Base-by-base conservation (phyloP, 345 rosid species). In the Camelina hispida region DNA sequence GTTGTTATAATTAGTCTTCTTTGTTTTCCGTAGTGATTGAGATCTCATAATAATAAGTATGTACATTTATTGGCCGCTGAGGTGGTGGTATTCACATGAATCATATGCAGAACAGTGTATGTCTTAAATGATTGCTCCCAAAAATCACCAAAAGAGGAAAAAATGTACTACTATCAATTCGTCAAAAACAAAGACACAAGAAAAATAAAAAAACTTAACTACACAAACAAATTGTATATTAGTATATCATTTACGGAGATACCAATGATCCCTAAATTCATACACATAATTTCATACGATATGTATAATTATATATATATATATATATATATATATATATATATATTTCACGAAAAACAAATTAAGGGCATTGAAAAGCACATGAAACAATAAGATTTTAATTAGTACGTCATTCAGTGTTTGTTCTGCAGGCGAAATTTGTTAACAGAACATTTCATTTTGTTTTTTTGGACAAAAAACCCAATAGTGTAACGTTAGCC, bases 61-160 rank as follows among this genome's bases (percentile, higher is more conserved):
- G 3, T 15, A 43, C 32, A 51, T 35, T 48, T 71, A 35, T 35
- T 62, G 62, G 30, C 28, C 47, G 55, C 64, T 64, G 64, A 30
- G 22, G 28, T 32, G 56, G 38, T 47, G 16, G 56, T 63, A 14
- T 16, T 72, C 69, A 72, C 70, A 72, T 73, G 78, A 55, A 44
- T 40, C 16, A 2, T 46, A 0, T 54, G 38, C 35, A 20, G 23
- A 63, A 12, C 30, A 20, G 60, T 66, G 13, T n/a, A 16, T 50
- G 52, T 63, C 63, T 42, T 40, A 12, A 46, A 28, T 17, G 7
- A 42, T 16, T 44, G 23, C 48, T 64, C 40, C 13, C 64, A 3
- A 52, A 62, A 53, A 54, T 63, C 13, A 12, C 34, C n/a, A 53
- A 11, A 53, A 23, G 16, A 51, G 20, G 20, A 51, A 1, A 7